These are phyloP conservation scores for Mucuna pruriens DNA, from an alignment of 306 rosid genomes.

Conservation along the genomic window DNA sequence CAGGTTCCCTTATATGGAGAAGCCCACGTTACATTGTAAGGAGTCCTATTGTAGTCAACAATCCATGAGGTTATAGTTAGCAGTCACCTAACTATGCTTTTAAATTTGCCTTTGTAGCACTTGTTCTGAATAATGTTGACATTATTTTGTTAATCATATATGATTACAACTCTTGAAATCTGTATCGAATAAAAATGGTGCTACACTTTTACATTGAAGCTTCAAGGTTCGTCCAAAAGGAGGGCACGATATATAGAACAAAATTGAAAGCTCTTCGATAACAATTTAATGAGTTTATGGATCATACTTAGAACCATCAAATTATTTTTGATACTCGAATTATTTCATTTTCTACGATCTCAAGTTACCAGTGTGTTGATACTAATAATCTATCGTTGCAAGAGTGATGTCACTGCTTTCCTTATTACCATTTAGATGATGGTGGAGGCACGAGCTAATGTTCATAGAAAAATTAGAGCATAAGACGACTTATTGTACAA, in stretches of 20 bases:
- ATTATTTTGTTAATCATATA: constrained; percentile 3
- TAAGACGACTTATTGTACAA: too few species aligned
- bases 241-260: not conserved
- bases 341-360: not conserved
- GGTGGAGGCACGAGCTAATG: too few species aligned
- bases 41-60: constrained; percentile 79
- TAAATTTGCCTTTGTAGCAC: not conserved
- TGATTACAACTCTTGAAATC: not conserved
- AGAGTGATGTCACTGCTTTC: too few species aligned
- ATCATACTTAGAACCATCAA: not conserved
- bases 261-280: not conserved
- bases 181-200: constrained; percentile 29
- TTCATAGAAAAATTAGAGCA: too few species aligned
- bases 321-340: not conserved
- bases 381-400: too few species aligned
- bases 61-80: constrained; percentile 27
- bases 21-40: constrained; percentile 58
- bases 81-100: not conserved
- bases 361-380: not conserved
- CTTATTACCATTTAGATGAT: too few species aligned
- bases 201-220: not conserved
- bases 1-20: constrained; percentile 75
- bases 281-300: not conserved
- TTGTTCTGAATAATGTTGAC: constrained; percentile 26
- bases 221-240: not conserved